Evolutionary conservation across 192 early-diverging fungal genomes (phyloP).

Genomic region (Powellomyces hirtus): DNA sequence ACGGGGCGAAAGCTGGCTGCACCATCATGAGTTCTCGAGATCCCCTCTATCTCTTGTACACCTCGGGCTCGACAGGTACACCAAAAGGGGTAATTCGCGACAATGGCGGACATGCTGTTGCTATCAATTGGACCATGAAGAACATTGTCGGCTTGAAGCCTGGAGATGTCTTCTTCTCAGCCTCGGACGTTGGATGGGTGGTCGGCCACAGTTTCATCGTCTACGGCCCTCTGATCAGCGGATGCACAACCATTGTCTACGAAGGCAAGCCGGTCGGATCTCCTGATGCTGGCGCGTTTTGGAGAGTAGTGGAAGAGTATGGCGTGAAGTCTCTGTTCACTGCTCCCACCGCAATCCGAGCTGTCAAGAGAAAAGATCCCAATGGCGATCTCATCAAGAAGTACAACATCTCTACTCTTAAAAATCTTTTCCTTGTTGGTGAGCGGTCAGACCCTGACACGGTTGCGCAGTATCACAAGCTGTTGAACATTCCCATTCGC

Average conservation of each 20-base stretch:
- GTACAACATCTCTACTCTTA: constrained; percentile 65
- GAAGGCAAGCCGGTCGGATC: constrained; percentile 82
- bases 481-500: constrained; percentile 54
- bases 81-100: constrained; percentile 71
- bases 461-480: constrained; percentile 47
- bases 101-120: constrained; percentile 68
- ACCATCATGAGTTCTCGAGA: constrained; percentile 61
- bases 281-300: constrained; percentile 78
- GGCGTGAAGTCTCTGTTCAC: constrained; percentile 72
- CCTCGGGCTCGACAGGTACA: constrained; percentile 56
- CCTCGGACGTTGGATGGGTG: constrained; percentile 87
- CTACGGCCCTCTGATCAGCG: constrained; percentile 76
- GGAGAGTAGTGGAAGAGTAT: constrained; percentile 76
- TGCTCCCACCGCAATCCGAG: constrained; percentile 83
- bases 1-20: constrained; percentile 36
- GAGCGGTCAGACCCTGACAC: constrained; percentile 83
- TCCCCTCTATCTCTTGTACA: constrained; percentile 79
- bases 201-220: constrained; percentile 82
- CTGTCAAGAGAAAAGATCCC: constrained; percentile 69
- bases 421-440: constrained; percentile 73
- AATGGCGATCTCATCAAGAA: constrained; percentile 52
- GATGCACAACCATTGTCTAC: constrained; percentile 75
- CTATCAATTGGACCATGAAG: constrained; percentile 66
- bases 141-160: constrained; percentile 70
- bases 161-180: constrained; percentile 76